Base-by-base conservation (phyloP, 2,329 filamentous ascomycete species). In the Fusarium brevicatenulatum region DNA sequence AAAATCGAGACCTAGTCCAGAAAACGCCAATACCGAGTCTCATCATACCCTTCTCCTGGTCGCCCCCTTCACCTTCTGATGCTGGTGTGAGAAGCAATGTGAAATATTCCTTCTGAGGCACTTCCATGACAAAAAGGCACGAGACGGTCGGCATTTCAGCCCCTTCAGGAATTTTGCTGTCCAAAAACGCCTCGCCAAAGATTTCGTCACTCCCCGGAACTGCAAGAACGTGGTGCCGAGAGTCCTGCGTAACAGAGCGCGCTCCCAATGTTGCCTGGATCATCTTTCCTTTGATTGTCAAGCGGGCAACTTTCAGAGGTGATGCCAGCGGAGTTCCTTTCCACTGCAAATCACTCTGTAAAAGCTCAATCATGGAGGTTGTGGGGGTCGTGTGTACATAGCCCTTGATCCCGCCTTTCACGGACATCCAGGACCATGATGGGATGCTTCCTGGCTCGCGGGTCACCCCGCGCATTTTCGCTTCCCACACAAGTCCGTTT, bases 371-470 rank as follows among this genome's bases (percentile, higher is more conserved):
- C 60, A 66, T 43, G 1, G 63, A 18, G 6, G 3, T 13, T 0
- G 15, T 25, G 0, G 30, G 23, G 3, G 4, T 18, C 0, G 15
- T 13, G 10, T 66, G 28, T 28, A 56, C 18, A 16, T 56, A 32
- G 1, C 60, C 49, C 15, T 66, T 55, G 9, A 66, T 65, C 3
- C 40, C 36, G 0, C 63, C 63, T 43, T 21, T 57, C 1, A 66
- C 59, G 4, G 63, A 66, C 2, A 66, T 16, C 63, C 63, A 66
- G 2, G 63, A 66, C 63, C 63, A 66, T 1, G 63, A 57, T 7
- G 60, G 47, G 0, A n/a, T 25, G 5, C 32, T 28, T 7, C 9
- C 7, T 1, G 12, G 9, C 3, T 57, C 11, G 1, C 60, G 49
- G 6, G 7, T 11, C 3, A 65, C 42, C 0, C 63, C 63, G 28